phyloP scores from a whole-genome alignment of 768 basidiomycete genomes.

The Rhizopogon salebrosus region DNA sequence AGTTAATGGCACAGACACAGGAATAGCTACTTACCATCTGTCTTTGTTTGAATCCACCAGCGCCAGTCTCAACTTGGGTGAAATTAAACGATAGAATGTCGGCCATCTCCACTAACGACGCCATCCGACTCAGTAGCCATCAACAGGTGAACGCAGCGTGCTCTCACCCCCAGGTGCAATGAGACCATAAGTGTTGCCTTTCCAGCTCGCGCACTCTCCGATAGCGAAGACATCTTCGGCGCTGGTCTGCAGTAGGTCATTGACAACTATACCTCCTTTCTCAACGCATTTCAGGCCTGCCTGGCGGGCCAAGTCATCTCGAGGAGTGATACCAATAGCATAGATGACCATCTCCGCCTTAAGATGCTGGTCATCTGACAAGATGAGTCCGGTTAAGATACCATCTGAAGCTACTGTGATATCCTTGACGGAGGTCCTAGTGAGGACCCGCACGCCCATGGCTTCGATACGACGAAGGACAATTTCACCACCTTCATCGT shows the following conservation, averaged over 20 bases:
- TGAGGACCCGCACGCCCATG: slow-evolving; percentile 54
- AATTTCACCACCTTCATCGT: slow-evolving; percentile 53
- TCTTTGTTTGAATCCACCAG: slow-evolving; percentile 36
- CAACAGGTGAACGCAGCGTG: background rate
- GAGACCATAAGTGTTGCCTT: slow-evolving; percentile 62
- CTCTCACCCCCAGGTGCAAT: slow-evolving; percentile 61
- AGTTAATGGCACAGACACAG: background rate
- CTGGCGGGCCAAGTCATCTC: slow-evolving; percentile 57
- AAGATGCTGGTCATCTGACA: slow-evolving; percentile 42
- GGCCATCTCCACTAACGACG: slow-evolving; percentile 56
- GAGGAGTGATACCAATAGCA: slow-evolving; percentile 66
- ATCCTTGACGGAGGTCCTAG: slow-evolving; percentile 32
- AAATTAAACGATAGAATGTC: slow-evolving; percentile 72
- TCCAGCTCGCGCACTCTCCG: slow-evolving; percentile 73
- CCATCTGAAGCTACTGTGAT: slow-evolving; percentile 33
- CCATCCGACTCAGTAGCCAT: background rate
- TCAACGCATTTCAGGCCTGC: slow-evolving; percentile 46
- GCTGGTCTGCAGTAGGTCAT: slow-evolving; percentile 52
- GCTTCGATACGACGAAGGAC: slow-evolving; percentile 54
- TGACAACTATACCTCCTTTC: slow-evolving; percentile 54
- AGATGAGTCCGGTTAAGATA: slow-evolving; percentile 42
- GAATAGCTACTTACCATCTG: slow-evolving; percentile 31
- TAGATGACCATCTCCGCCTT: slow-evolving; percentile 55
- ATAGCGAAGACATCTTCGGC: slow-evolving; percentile 62
- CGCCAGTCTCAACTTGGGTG: slow-evolving; percentile 42